phyloP scores from a whole-genome alignment of 1,284 basidiomycete species.

The Apiotrichum gamsii region DNA sequence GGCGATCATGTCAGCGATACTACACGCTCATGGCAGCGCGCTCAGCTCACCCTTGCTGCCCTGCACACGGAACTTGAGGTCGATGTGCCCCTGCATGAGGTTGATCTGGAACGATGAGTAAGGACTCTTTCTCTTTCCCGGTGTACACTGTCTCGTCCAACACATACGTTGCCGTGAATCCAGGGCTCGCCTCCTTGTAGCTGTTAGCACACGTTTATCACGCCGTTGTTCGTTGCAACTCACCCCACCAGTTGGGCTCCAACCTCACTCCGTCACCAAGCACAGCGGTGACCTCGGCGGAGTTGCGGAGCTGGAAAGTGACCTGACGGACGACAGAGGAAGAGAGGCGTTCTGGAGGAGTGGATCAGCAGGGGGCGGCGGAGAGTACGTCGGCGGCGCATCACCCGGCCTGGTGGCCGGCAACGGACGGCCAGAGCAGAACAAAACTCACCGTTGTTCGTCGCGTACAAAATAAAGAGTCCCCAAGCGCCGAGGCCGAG shows the following conservation, averaged over 20 bases:
- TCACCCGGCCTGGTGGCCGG: not conserved
- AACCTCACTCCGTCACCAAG: conserved; percentile 39
- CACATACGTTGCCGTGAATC: conserved; percentile 43
- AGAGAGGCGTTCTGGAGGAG: conserved; percentile 38
- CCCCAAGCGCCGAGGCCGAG: conserved; percentile 40
- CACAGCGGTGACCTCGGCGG: conserved; percentile 31
- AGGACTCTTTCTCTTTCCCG: too few relatives aligned
- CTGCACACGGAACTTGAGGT: conserved; percentile 43
- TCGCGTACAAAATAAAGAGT: conserved; percentile 44
- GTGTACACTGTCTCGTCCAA: too few relatives aligned
- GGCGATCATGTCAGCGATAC: conserved; percentile 4
- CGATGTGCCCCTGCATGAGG: conserved; percentile 47
- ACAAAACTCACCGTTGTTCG: conserved; percentile 37
- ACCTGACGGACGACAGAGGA: conserved; percentile 44
- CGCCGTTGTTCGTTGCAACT: too few relatives aligned
- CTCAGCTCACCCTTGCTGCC: conserved; percentile 29
- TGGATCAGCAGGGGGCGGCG: not conserved
- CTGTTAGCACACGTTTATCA: conserved; percentile 1
- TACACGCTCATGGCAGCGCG: not conserved
- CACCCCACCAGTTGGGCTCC: conserved; percentile 43
- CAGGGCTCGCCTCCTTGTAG: conserved; percentile 43
- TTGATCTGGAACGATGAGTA: conserved; percentile 30
- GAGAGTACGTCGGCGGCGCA: not conserved
- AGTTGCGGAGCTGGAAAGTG: conserved; percentile 44
- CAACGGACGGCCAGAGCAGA: too few relatives aligned